These are phyloP conservation scores for Monilinia fructigena DNA, from an alignment of 2,329 filamentous ascomycete species.

Conservation along the genomic window DNA sequence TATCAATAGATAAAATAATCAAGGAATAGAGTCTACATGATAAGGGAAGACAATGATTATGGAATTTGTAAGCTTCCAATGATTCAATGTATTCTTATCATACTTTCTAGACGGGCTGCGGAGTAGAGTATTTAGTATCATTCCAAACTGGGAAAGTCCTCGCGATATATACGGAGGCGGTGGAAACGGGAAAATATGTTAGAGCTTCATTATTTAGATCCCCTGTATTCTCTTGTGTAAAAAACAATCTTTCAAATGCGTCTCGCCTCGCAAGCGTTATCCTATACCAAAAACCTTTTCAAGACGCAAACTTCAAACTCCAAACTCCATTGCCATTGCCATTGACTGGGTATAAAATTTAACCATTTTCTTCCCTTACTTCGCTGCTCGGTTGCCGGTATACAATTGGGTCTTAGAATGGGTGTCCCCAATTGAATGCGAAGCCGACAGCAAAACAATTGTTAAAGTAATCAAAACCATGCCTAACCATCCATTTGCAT, in stretches of 20 bases:
- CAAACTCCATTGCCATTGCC: slow-evolving; percentile 16
- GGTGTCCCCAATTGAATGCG: slow-evolving; percentile 36
- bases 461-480: slow-evolving; percentile 37
- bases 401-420: slow-evolving; percentile 15
- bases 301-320: not conserved
- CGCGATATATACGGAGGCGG: not conserved
- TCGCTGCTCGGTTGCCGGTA: slow-evolving; percentile 1
- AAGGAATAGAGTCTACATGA: not conserved
- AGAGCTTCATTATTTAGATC: not conserved
- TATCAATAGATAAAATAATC: not conserved
- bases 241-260: slow-evolving; percentile 3
- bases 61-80: not conserved
- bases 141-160: slow-evolving; percentile 16
- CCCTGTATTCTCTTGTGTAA: slow-evolving; percentile 10
- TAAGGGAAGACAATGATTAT: not conserved
- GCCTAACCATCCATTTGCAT: slow-evolving; percentile 37
- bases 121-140: not conserved
- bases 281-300: not conserved
- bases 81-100: not conserved
- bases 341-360: slow-evolving; percentile 19
- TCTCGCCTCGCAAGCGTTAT: not conserved
- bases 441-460: slow-evolving; percentile 34
- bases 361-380: slow-evolving; percentile 2
- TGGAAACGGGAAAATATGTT: not conserved
- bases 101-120: not conserved